Evolutionary conservation across 2,329 filamentous ascomycete genomes (phyloP), one percentile per base, ranked within the genome.

Genomic region (Epichloe sibirici): DNA sequence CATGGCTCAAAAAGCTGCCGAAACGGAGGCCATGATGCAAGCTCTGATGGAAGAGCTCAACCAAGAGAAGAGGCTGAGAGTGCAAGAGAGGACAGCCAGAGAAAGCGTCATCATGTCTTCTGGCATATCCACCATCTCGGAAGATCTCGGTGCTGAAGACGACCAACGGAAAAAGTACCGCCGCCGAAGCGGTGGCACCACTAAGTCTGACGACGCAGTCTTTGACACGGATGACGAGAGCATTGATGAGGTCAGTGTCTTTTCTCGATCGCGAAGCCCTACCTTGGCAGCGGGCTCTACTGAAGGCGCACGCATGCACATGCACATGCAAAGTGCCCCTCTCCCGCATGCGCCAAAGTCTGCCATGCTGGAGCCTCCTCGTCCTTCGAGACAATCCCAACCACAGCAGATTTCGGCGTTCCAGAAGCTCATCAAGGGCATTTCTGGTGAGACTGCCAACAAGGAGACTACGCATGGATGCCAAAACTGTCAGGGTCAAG

Each of bases 241-340:
- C 52, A 62, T 68, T 21, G 76, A 77, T 55, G 70, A 66, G 21
- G 75, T 73, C 37, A 82, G 78, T 60, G 71, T 85, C 40, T 85
- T 85, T 59, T 83, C 79, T 13, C 70, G 79, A 42, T 76, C 76
- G 39, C 71, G 79, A 25, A 82, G 78, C 58, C 81, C 81, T 2
- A 77, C 78, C 1, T 65, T 72, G 25, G 68, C 72, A 43, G 69
- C 71, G 15, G 39, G n/a, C 28, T 15, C 43, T 8, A 15, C 51
- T 12, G 52, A 53, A 6, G 35, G 43, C 9, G 11, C 28, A 40
- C 45, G 9, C 12, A 49, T 9, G 23, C 40, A 53, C 9, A 25
- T 44, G 31, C 23, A 17, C 34, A 12, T 13, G 4, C 44, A 25
- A 17, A 21, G 52, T 2, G 11, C 48, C 39, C 44, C 53, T 35